These are phyloP conservation scores for Cyberlindnera misumaiensis DNA, from an alignment of 805 yeast genomes.

Conservation along the genomic window DNA sequence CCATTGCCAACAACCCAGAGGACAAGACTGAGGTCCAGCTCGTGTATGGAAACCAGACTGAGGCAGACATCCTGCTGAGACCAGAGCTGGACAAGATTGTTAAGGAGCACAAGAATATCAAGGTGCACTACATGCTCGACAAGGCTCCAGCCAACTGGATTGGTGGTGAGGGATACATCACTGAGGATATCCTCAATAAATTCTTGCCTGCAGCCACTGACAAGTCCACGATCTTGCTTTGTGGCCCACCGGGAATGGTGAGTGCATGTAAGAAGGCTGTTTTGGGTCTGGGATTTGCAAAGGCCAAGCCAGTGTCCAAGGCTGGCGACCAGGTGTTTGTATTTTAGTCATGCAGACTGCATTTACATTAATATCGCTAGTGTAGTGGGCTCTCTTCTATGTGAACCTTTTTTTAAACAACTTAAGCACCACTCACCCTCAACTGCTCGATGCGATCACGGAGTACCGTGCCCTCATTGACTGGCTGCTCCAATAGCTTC, in stretches of 20 bases:
- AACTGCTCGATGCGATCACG: slow-evolving; percentile 41
- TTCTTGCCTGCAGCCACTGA: slow-evolving; percentile 55
- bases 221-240: slow-evolving; percentile 66
- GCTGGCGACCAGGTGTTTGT: slow-evolving; percentile 87
- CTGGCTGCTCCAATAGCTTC: slow-evolving; percentile 49
- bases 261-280: slow-evolving; percentile 79
- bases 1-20: slow-evolving; percentile 66
- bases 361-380: too few relatives aligned
- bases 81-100: slow-evolving; percentile 70
- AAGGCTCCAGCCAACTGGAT: slow-evolving; percentile 62
- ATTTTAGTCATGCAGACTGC: slow-evolving; percentile 50
- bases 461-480: slow-evolving; percentile 21
- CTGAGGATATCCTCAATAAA: slow-evolving; percentile 61
- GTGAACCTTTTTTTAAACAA: too few relatives aligned
- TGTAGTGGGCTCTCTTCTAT: slow-evolving; percentile 1
- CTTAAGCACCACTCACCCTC: slow-evolving; percentile 24
- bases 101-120: slow-evolving; percentile 49
- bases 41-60: slow-evolving; percentile 75
- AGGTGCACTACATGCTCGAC: slow-evolving; percentile 69
- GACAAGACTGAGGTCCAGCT: slow-evolving; percentile 73
- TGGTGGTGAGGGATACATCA: slow-evolving; percentile 75
- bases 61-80: slow-evolving; percentile 72
- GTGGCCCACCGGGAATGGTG: slow-evolving; percentile 95
- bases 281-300: slow-evolving; percentile 61
- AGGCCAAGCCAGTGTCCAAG: slow-evolving; percentile 85